Evolutionary conservation across 805 yeast genomes (phyloP), one percentile per base, ranked within the genome.

Genomic region (Isabelozyma heimii): DNA sequence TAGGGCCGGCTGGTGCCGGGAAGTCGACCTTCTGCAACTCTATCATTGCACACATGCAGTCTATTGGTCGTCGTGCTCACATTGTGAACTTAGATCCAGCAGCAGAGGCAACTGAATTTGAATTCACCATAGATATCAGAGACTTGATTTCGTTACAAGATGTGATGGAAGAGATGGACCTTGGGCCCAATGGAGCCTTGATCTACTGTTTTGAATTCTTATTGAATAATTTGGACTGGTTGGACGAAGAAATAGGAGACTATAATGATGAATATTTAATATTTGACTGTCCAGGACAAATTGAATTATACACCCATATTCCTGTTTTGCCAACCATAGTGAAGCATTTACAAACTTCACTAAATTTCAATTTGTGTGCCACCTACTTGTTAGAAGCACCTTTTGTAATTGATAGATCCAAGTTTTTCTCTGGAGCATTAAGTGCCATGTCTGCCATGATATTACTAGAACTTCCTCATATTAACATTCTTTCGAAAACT

Each of bases 401-500:
- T 3, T 94, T 94, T 67, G 88, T 92, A 42, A 76, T 92, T 49
- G 99, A 94, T 65, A 79, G 83, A 42, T 81, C 96, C 9, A 95
- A 95, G 69, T 94, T 91, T 67, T 94, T 94, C 66, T 86, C 96
- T 47, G 99, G 99, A 2, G 95, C 97, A 0, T 74, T 94, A 50
- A 83, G 91, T 63, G 99, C 99, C 16, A 94, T 94, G 99, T 86
- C 96, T 17, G 97, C 99, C 1, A 94, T 94, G 99, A 89, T 94
- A 27, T 75, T 94, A 50, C 75, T 94, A 45, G 99, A 94, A 66
- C 77, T 92, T 40, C 99, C 99, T 13, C 99, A 94, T 64, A 84
- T 94, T 49, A 94, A 94, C 63, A 82, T 94, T 15, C 73, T 94
- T 43, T 87, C 96, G 48, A 94, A 94, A 62, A 70, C 89, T 46